Evolutionary conservation across 2,329 filamentous ascomycete genomes (phyloP), one percentile per base, ranked within the genome.

Genomic region (Trichoderma cornu-damae): DNA sequence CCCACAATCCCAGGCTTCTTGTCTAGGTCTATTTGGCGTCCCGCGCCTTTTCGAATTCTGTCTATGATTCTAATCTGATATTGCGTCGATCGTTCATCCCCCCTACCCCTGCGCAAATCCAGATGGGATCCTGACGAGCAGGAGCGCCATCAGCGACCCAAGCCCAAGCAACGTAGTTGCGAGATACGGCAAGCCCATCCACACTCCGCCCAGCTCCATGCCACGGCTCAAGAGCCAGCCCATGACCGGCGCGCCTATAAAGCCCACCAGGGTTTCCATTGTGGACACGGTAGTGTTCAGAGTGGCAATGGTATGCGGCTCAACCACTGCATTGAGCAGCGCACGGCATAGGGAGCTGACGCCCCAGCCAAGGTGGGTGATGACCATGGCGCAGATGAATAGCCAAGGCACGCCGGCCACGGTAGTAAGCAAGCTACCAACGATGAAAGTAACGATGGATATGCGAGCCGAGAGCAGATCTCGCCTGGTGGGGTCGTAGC

Each of bases 271-370:
- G 7, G 74, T 77, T 60, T 84, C 79, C 30, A 79, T 64, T 22
- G 82, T 71, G 2, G 75, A 73, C 8, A 84, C 70, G 3, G 79
- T 69, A 4, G 77, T 79, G 64, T 83, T 84, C 22, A 83, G 68
- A 0, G 77, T 76, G 20, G 79, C 81, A 11, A 82, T 72, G 4
- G 81, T 77, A 58, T 80, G 75, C 20, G 76, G 72, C 61, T 81
- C 79, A 11, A 84, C 77, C 9, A 83, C 64, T 8, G 74, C 73
- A 43, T 78, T 82, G n/a, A 83, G 65, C 6, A 84, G 66, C 3
- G 76, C 78, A 32, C 81, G 73, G 16, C 78, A 65, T 1, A 81
- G 64, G 0, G 75, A 63, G 0, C 63, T 51, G 44, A 77, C 73
- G 5, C 80, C 79, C 12, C 63, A 62, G 0, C 81, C 80, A 1